These are phyloP conservation scores for Pezicula radicicola DNA, from an alignment of 2,329 filamentous ascomycete genomes.

Conservation along the genomic window DNA sequence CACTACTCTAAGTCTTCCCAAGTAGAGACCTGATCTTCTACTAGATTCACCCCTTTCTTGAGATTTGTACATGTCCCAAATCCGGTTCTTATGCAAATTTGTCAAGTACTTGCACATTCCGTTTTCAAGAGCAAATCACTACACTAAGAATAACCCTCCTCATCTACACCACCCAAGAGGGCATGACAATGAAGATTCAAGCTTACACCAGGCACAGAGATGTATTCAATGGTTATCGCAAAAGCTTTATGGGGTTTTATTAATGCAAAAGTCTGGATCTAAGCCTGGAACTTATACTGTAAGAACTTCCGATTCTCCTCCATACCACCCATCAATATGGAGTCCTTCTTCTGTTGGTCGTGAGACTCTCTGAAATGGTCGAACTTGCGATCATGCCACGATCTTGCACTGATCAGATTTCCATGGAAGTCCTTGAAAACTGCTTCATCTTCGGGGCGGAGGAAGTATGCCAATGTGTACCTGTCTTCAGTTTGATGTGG, in stretches of 20 bases:
- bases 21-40: neutral
- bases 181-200: neutral
- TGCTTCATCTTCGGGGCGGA: slow-evolving; percentile 44
- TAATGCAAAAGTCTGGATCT: neutral
- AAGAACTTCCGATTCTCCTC: slow-evolving; percentile 1
- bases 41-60: neutral
- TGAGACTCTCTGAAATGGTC: slow-evolving; percentile 34
- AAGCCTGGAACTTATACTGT: neutral
- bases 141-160: neutral
- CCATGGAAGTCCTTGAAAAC: slow-evolving; percentile 53
- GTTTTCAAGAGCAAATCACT: neutral
- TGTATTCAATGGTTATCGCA: neutral
- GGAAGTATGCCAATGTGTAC: slow-evolving; percentile 51
- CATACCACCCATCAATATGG: slow-evolving; percentile 1
- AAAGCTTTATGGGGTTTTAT: neutral
- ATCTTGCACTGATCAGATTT: slow-evolving; percentile 45
- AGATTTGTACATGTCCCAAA: neutral
- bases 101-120: neutral
- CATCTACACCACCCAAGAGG: neutral
- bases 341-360: neutral
- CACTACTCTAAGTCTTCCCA: neutral
- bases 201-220: neutral
- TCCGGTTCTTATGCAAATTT: neutral
- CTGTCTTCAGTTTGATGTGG: slow-evolving; percentile 40
- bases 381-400: slow-evolving; percentile 52